These are phyloP conservation scores for Cercospora sesami DNA, from an alignment of 2,329 filamentous ascomycete species.

Conservation along the genomic window DNA sequence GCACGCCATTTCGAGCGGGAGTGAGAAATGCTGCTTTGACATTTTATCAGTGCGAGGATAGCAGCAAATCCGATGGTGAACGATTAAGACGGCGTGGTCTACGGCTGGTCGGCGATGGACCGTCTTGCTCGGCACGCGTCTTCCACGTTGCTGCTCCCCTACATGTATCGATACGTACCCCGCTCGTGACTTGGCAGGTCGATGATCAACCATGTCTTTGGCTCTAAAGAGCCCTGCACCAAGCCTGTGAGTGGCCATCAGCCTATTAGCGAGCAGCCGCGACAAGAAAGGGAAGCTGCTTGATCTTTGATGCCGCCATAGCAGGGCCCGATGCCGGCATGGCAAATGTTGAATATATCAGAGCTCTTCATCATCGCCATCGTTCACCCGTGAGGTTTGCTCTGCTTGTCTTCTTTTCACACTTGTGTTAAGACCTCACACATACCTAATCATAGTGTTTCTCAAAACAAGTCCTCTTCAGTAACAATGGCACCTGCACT, in stretches of 20 bases:
- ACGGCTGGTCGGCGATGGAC: conserved; percentile 13
- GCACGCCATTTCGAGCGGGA: conserved; percentile 11
- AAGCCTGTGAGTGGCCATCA: conserved; percentile 3
- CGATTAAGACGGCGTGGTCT: conserved; percentile 2
- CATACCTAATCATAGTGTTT: neutral
- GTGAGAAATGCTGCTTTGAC: conserved; percentile 13
- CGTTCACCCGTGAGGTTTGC: neutral
- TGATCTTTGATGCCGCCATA: conserved; percentile 19
- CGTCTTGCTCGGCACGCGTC: conserved; percentile 16
- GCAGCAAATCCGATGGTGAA: neutral
- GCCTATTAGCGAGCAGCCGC: conserved; percentile 22
- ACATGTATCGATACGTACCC: conserved; percentile 5
- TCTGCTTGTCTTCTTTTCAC: neutral
- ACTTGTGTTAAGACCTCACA: conserved; percentile 2
- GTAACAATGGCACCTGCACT: conserved; percentile 47
- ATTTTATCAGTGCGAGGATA: neutral
- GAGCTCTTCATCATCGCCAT: conserved; percentile 13
- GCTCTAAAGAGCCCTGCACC: neutral
- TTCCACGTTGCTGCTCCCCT: conserved; percentile 15
- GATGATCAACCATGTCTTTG: conserved; percentile 4
- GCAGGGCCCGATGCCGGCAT: conserved; percentile 27
- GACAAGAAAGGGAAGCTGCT: conserved; percentile 15
- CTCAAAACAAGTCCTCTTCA: neutral
- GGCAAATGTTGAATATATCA: conserved; percentile 22
- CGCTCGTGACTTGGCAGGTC: neutral